A percentile compares a stretch with the other conserved stretches of the same genome.
Evolutionary conservation across 208 protist species (phyloP).

Genomic region (Zelonia costaricensis): DNA sequence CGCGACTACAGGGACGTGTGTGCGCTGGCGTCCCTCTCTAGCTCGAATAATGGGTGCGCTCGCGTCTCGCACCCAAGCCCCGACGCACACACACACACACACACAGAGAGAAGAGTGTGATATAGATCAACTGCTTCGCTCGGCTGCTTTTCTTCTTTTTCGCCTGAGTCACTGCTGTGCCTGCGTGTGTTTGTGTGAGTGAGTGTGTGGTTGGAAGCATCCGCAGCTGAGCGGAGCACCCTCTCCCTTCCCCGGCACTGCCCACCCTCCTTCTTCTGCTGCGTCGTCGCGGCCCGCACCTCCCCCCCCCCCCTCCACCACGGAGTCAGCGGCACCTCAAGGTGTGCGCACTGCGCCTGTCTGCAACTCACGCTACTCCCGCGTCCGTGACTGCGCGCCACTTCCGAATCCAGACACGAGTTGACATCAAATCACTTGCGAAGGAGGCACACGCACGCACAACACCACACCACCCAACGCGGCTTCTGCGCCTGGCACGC

Average conservation of each 20-base stretch:
- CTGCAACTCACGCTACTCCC: too few species aligned
- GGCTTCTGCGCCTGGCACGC: background rate
- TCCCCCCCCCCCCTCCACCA: background rate
- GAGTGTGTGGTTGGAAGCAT: background rate
- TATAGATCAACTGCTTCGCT: constrained; percentile 5
- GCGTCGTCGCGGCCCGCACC: background rate
- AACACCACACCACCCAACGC: background rate
- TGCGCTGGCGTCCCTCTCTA: too few species aligned
- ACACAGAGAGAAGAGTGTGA: background rate
- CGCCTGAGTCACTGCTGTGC: background rate
- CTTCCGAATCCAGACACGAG: too few species aligned
- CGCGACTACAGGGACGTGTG: too few species aligned
- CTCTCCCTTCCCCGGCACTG: background rate
- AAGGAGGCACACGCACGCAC: background rate
- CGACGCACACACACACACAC: too few species aligned
- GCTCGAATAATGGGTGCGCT: too few species aligned
- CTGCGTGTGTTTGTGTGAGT: constrained; percentile 6
- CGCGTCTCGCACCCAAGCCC: too few species aligned
- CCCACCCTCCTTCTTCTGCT: too few species aligned
- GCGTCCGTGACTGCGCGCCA: too few species aligned
- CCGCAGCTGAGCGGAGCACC: background rate
- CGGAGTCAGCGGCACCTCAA: too few species aligned
- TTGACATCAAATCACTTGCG: too few species aligned
- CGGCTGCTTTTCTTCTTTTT: background rate
- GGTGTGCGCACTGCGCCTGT: too few species aligned